Base-by-base conservation (phyloP, 495 filamentous ascomycete species). In the Neurospora sp. region DNA sequence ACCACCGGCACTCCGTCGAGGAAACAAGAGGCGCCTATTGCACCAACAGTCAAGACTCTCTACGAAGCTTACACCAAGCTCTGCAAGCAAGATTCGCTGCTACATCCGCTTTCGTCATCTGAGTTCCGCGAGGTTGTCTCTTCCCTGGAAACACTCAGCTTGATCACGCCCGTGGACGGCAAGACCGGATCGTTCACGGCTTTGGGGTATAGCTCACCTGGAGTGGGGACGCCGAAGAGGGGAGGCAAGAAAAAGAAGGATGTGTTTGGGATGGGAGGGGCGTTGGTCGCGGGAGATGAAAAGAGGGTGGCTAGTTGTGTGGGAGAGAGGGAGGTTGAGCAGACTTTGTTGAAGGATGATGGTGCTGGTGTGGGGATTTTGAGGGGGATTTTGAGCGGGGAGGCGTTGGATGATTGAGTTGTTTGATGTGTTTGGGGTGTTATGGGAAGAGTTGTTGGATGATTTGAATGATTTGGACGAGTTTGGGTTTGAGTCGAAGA, bases 61-160 rank as follows among this genome's bases (percentile, higher is more conserved):
- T 97, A 91, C 77, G 90, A 91, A 38, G 87, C 90, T 1, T 99
- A 99, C 78, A 88, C 86, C 65, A 82, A 83, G 35, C 83, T 97
- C 9, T 99, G 96, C 80, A 94, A 87, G 70, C 88, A 88, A 40
- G 94, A 98, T 73, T 89, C 92, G 39, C 84, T 96, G 2, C 85
- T 99, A 1, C 93, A 97, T 75, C 92, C 96, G 8, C 85, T 99
- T 3, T 94, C 92, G 4, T 88, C 86, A 38, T 94, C 92, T 3
- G 96, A 99, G 80, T 98, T 99, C 79, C 87, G 94, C 68, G 96
- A 98, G 80, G 94, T 99, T 4, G 83, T 99, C n/a, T 89, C 90
- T 10, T 94, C 91, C 68, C 82, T 99, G 39, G 96, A 98, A 81
- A 93, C 93, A 0, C 81, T 96, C 75, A 92, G 92, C 1, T 81